Base-by-base conservation (phyloP, 495 filamentous ascomycete genomes). In the Lasiosphaeria miniovina region DNA sequence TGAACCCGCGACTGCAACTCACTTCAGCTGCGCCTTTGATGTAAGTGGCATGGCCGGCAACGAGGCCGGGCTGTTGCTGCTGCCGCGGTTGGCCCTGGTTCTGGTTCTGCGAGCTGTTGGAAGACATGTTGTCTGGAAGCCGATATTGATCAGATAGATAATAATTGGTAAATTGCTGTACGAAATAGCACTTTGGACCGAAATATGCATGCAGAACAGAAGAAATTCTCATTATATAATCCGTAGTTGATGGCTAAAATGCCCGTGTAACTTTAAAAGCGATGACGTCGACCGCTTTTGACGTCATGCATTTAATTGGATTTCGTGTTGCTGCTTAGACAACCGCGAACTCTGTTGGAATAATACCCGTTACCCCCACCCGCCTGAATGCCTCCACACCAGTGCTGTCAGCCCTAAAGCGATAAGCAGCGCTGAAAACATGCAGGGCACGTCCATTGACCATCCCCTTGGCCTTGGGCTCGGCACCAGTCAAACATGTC, bases 21-120 rank as follows among this genome's bases (percentile, higher is more conserved):
- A 80, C 78, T 68, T 81, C 76, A n/a, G 75, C 65, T 6, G 72
- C 73, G 41, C 78, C 78, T 52, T 81, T 80, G 58, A 79, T 68
- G 52, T 77, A 81, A 60, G 80, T 75, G 33, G 72, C 75, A 41
- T 80, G 78, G 34, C 71, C 68, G 32, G 70, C 59, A 12, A 78
- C 46, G n/a, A 81, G 74, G 32, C 76, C 70, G 1, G 75, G 71
- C 11, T 70, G 58, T 49, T 73, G 64, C 9, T 54, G 53, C 49
- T 63, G 63, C 48, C n/a, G n/a, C n/a, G n/a, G n/a, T n/a, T n/a
- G n/a, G n/a, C n/a, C n/a, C n/a, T 62, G 60, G 50, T 61, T 64
- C 10, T 54, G 35, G 57, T 49, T 49, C 3, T 63, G 50, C 24
- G 58, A 52, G 60, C 58, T 62, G 58, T 58, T 53, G 11, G 61